These are phyloP conservation scores for Vachellia collinsii DNA, from an alignment of 306 rosid genomes.

Conservation along the genomic window DNA sequence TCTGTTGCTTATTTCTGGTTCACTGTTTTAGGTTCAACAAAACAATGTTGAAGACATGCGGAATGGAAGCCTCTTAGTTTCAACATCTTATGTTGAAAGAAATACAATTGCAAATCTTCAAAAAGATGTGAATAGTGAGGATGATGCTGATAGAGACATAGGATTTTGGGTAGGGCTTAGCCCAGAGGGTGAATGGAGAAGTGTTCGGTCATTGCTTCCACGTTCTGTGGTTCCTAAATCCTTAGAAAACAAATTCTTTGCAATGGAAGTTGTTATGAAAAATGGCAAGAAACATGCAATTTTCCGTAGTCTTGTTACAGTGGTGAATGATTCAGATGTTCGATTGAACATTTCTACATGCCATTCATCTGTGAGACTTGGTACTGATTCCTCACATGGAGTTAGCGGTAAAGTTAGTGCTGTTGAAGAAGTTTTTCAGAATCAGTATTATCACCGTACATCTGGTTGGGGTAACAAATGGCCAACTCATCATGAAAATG, in stretches of 20 bases:
- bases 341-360: slow-evolving; percentile 61
- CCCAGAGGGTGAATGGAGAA: slow-evolving; percentile 70
- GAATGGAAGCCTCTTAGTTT: slow-evolving; percentile 63
- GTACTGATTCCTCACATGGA: slow-evolving; percentile 43
- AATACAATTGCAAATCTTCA: slow-evolving; percentile 66
- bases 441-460: slow-evolving; percentile 62
- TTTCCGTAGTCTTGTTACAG: slow-evolving; percentile 85
- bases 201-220: slow-evolving; percentile 87
- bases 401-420: slow-evolving; percentile 36
- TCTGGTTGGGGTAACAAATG: slow-evolving; percentile 75
- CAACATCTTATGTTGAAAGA: slow-evolving; percentile 88
- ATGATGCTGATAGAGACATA: slow-evolving; percentile 57
- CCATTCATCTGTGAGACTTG: slow-evolving; percentile 50
- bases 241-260: slow-evolving; percentile 67
- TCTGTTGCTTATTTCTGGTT: slow-evolving; percentile 28
- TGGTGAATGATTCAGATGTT: slow-evolving; percentile 84
- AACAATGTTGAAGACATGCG: slow-evolving; percentile 54
- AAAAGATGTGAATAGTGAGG: slow-evolving; percentile 55
- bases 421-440: slow-evolving; percentile 73
- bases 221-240: slow-evolving; percentile 76
- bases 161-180: slow-evolving; percentile 87
- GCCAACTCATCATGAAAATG: slow-evolving; percentile 51
- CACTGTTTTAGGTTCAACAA: slow-evolving; percentile 53
- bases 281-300: slow-evolving; percentile 92
- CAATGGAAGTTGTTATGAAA: slow-evolving; percentile 86